phyloP scores from a whole-genome alignment of 2,329 filamentous ascomycete species.

The Calonectria pauciramosa region DNA sequence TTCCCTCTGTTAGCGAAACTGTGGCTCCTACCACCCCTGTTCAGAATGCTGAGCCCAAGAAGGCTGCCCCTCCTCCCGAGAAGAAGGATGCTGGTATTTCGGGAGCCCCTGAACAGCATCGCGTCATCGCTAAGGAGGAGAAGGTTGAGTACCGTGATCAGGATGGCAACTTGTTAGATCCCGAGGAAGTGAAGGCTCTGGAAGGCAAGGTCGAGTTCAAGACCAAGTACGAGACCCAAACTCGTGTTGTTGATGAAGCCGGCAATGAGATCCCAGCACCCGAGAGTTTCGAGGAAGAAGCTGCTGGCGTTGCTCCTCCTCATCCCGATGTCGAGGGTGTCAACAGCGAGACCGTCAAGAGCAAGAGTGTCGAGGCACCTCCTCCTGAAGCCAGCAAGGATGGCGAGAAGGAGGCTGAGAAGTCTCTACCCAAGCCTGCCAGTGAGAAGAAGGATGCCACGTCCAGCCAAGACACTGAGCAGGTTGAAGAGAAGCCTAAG shows the following conservation, averaged over 20 bases:
- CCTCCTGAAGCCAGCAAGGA: slow-evolving; percentile 66
- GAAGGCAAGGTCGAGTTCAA: slow-evolving; percentile 96
- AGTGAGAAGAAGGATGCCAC: slow-evolving; percentile 74
- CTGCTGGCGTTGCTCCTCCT: slow-evolving; percentile 65
- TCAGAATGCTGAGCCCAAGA: slow-evolving; percentile 44
- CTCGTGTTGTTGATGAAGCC: slow-evolving; percentile 81
- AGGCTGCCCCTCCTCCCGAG: slow-evolving; percentile 42
- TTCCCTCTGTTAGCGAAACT: slow-evolving; percentile 41
- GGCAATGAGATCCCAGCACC: slow-evolving; percentile 80
- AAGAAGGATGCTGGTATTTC: slow-evolving; percentile 57
- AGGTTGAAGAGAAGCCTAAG: slow-evolving; percentile 67
- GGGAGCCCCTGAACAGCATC: slow-evolving; percentile 63
- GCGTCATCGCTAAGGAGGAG: slow-evolving; percentile 75
- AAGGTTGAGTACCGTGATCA: slow-evolving; percentile 95
- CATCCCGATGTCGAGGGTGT: slow-evolving; percentile 73
- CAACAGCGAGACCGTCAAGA: slow-evolving; percentile 69
- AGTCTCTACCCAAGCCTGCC: slow-evolving; percentile 70
- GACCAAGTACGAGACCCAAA: slow-evolving; percentile 96
- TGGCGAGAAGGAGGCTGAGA: slow-evolving; percentile 70
- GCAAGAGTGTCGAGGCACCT: slow-evolving; percentile 51
- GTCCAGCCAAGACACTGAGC: slow-evolving; percentile 41
- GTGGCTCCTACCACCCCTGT: slow-evolving; percentile 48
- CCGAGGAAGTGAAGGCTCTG: slow-evolving; percentile 85
- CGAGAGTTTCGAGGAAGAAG: slow-evolving; percentile 54
- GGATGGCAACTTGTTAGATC: slow-evolving; percentile 88